A percentile compares a stretch with the other conserved stretches of the same genome.
phyloP scores from a whole-genome alignment of 2,329 filamentous ascomycete genomes.

The Coniochaeta sp. region DNA sequence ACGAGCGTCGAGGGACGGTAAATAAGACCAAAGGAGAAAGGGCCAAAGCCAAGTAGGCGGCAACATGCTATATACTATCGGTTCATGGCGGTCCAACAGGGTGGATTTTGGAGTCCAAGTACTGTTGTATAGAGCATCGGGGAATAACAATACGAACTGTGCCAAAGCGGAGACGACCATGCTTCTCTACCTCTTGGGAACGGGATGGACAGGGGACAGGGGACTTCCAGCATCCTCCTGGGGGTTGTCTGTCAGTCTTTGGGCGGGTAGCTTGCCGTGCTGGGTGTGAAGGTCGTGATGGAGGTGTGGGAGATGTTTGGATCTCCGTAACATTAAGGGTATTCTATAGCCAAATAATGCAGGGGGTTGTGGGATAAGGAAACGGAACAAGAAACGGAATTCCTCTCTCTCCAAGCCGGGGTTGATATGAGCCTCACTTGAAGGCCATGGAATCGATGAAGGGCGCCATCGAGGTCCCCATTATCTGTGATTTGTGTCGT shows the following conservation, averaged over 20 bases:
- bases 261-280: neutral
- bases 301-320: neutral
- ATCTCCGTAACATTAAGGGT: neutral
- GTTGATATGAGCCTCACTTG: too few relatives aligned
- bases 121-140: neutral
- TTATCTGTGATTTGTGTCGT: neutral
- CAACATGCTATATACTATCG: neutral
- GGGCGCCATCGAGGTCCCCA: neutral
- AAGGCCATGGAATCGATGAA: too few relatives aligned
- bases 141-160: constrained; percentile 1
- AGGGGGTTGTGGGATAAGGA: neutral
- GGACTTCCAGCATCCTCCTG: neutral
- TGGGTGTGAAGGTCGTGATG: neutral
- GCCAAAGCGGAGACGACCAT: neutral
- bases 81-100: constrained; percentile 1
- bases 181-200: neutral
- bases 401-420: too few relatives aligned
- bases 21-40: neutral
- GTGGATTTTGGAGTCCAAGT: neutral
- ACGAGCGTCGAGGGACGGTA: constrained; percentile 1
- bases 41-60: neutral
- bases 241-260: neutral
- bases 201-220: neutral
- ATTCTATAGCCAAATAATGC: neutral
- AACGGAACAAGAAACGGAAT: neutral